Evolutionary conservation across 306 rosid genomes (phyloP), one percentile per base, ranked within the genome.

Genomic region (Begonia fuchsioides): DNA sequence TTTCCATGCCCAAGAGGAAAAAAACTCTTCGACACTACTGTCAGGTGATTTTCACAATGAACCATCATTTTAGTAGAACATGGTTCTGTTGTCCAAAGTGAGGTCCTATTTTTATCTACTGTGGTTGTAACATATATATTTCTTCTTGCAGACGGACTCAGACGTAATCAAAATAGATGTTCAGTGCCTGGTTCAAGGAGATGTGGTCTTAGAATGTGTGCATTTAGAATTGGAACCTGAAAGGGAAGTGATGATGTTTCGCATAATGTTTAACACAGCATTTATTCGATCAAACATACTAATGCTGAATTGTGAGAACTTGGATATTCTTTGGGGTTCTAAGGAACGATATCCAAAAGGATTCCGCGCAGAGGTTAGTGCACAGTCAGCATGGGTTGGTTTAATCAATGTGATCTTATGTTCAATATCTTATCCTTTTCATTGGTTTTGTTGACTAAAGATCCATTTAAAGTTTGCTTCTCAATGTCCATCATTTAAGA

Each of bases 191-290:
- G 95, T 90, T 58, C 97, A 90, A 84, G 97, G 97, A 65, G 97
- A 90, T 75, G 95, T 90, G 53, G 97, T 90, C 26, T 69, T 90
- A 72, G 97, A 90, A 77, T 90, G 97, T 61, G 93, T 80, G 44
- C 95, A 90, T 68, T 72, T 84, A 73, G 97, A 81, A 63, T 68
- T 72, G 65, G 90, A 88, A 70, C 78, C 74, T 0, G 95, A 84
- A 58, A 90, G 95, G 78, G 97, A 90, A 69, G 82, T 90, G 39
- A 90, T 90, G 97, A 90, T 90, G 97, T 90, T 90, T 55, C 93
- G 95, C 12, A 64, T 90, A 44, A 81, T 90, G 95, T 90, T 90
- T 63, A 84, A 79, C 59, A 90, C 97, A 0, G 93, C 97, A 12
- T 90, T 90, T 69, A 84, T 90, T 58, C 84, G 97, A 52, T 90